A percentile compares a stretch with the other conserved stretches of the same genome.
Evolutionary conservation across 2,329 filamentous ascomycete genomes (phyloP).

Genomic region (Hymenotorrendiella dingleyae): DNA sequence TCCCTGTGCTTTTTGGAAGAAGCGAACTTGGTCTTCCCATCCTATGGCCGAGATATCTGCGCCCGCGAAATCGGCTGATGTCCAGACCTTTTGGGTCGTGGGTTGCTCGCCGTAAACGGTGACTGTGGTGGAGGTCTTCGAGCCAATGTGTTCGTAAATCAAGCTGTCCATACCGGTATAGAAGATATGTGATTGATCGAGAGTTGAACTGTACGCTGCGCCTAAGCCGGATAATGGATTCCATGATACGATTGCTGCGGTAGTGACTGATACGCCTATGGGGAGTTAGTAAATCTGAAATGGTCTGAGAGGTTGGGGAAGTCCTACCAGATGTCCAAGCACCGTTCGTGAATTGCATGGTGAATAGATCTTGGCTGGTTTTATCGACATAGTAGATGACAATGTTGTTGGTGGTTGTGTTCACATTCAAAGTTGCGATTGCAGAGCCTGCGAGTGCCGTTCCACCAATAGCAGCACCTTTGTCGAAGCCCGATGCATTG

Average conservation of each 20-base stretch:
- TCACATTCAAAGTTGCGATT: constrained; percentile 20
- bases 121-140: constrained; percentile 9
- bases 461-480: constrained; percentile 16
- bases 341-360: constrained; percentile 13
- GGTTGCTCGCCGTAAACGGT: constrained; percentile 12
- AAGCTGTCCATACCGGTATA: constrained; percentile 19
- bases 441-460: constrained; percentile 12
- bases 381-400: constrained; percentile 19
- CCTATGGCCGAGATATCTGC: constrained; percentile 19
- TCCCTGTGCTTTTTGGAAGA: constrained; percentile 13
- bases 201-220: constrained; percentile 10
- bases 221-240: constrained; percentile 18
- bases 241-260: constrained; percentile 9
- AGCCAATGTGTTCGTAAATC: constrained; percentile 20
- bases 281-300: neutral
- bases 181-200: constrained; percentile 20
- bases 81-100: constrained; percentile 14
- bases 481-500: constrained; percentile 17
- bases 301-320: neutral
- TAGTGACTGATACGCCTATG: constrained; percentile 9
- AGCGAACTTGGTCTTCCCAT: constrained; percentile 17
- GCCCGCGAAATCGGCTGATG: constrained; percentile 16
- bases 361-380: constrained; percentile 12
- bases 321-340: constrained; percentile 18
- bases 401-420: constrained; percentile 20